Base-by-base conservation (phyloP, 495 filamentous ascomycete genomes). In the Penicillium pancosmium region DNA sequence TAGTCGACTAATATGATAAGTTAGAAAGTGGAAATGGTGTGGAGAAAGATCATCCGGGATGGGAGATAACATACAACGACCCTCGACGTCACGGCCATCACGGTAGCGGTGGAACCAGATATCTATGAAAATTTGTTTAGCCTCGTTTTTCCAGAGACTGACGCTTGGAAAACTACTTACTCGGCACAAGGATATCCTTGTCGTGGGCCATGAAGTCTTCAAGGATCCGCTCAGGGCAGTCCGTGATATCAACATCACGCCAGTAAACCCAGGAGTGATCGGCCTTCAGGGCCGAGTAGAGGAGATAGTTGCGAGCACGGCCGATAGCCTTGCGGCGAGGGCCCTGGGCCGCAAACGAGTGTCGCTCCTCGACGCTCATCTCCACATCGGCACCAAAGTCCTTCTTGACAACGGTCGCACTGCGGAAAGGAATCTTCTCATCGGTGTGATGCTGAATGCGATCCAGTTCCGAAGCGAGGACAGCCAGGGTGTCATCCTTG, bases 191-290 rank as follows among this genome's bases (percentile, higher is more conserved):
- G 62, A 98, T 85, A 73, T 98, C 94, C 69, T 84, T 84, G 71
- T 98, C 89, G 66, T 98, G 94, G 43, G 92, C 90, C 55, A 94
- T 90, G 67, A 98, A 95, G 68, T 98, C 93, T 79, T 98, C 91
- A 19, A 98, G 77, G 55, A 98, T 96, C 60, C 83, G 87, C 38
- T 80, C 79, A 6, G 95, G 92, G 70, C 90, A 95, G 62, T 98
- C 94, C 25, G 87, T 82, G 65, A 98, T 97, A 75, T 98, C 94
- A 31, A 96, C 92, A 70, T 98, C 94, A 55, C 95, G 86, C 94
- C 94, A 98, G 73, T 97, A 98, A 23, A 98, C 95, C 94, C 94
- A 98, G 8, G 91, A 93, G 71, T 98, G 94, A 55, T 97, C 91
- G 3, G 92, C 82, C 78, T 93, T 95, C 62, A 98, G 71, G 23